Base-by-base conservation (phyloP, 108 stramenopile species). In the Hondaea fermentalgiana region DNA sequence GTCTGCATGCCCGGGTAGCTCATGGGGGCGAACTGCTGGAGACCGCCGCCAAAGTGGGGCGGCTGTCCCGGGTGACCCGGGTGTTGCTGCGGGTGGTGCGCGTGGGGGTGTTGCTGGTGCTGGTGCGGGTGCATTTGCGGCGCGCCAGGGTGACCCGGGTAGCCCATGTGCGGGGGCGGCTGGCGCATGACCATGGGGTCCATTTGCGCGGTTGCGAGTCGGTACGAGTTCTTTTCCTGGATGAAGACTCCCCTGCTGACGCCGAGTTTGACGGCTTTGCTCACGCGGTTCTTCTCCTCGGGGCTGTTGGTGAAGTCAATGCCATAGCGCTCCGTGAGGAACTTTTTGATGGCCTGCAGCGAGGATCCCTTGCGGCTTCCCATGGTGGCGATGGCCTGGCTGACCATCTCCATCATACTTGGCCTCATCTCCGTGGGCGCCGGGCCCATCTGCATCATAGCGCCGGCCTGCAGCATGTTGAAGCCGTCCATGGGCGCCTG, bases 291-390 rank as follows among this genome's bases (percentile, higher is more conserved):
- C 76, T 83, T 83, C 25, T 83, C 51, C 19, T 47, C 76, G 6
- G 76, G 49, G 76, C 49, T 53, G 51, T 53, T 83, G 25, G 64
- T 42, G 23, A 83, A 83, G 76, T 83, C 76, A 4, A 83, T 83
- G 17, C 51, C 49, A 4, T 83, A 83, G 49, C 51, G 45, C 28
- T 83, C 76, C 51, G 76, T 83, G 76, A 83, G 45, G 76, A 47
- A 83, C 76, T 83, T 83, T 53, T 83, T 83, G 76, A 83, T 83
- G 49, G 76, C 76, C 51, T 83, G 76, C 45, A 83, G 76, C 49
- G 76, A 83, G 76, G 76, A 47, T 12, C 76, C 76, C 76, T 83
- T 83, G 76, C 76, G 76, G 51, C 76, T 83, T 55, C 76, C 76
- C 49, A 83, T 47, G 19, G 76, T 53, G 19, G 49, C 76, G 28